Evolutionary conservation across 2,329 filamentous ascomycete species (phyloP).

Genomic region (Cercospora brassicicola): DNA sequence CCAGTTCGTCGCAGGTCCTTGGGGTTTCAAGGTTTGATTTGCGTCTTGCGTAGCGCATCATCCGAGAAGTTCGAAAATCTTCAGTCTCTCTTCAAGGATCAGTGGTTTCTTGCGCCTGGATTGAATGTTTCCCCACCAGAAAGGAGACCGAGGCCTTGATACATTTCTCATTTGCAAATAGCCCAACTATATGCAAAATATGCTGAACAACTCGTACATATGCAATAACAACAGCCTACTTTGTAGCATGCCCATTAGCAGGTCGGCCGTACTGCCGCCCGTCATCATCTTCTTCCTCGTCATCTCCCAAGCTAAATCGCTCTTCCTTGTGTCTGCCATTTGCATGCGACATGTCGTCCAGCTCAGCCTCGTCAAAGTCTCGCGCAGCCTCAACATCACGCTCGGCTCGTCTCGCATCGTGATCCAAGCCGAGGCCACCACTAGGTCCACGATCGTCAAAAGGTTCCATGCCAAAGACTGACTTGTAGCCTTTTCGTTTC

Average conservation of each 20-base stretch:
- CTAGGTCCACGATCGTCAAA: conserved; percentile 47
- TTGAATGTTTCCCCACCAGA: background rate
- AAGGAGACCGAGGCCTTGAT: background rate
- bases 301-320: conserved; percentile 29
- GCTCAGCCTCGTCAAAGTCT: conserved; percentile 62
- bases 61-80: no score
- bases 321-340: conserved; percentile 18
- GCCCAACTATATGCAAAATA: background rate
- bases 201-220: background rate
- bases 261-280: conserved; percentile 12
- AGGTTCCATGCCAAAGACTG: conserved; percentile 41
- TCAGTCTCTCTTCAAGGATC: no score
- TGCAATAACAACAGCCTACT: background rate
- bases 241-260: conserved; percentile 14
- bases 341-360: conserved; percentile 51
- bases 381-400: conserved; percentile 59
- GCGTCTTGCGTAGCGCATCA: no score
- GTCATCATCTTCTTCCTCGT: conserved; percentile 23
- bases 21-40: no score
- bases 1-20: no score
- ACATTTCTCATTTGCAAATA: background rate
- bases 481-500: conserved; percentile 48
- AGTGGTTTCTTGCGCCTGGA: no score
- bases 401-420: conserved; percentile 38
- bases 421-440: conserved; percentile 45